Base-by-base conservation (phyloP, 495 filamentous ascomycete species). In the Rhizodiscina lignyota region DNA sequence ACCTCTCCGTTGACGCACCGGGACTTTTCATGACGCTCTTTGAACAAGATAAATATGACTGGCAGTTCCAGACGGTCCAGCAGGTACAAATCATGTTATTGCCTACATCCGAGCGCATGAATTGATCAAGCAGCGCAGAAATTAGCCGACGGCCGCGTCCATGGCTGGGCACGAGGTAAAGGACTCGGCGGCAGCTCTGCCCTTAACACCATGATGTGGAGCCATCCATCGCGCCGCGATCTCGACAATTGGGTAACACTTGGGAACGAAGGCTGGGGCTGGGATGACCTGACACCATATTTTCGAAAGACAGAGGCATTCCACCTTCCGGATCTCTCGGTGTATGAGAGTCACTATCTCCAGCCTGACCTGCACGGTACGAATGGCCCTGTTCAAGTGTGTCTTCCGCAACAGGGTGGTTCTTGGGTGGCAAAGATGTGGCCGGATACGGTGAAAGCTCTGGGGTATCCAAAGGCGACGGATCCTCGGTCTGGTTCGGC, bases 191-290 rank as follows among this genome's bases (percentile, higher is more conserved):
- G 30, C 30, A 18, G 30, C 17, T 10, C 10, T 18, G 17, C 17
- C 10, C 8, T 32, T 16, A 32, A 32, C 18, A 6, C 17, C 10
- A 10, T 10, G 17, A 11, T 32, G 10, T 6, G 6, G 6, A 16
- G 18, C 10, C 8, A 18, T 11, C 10, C 10, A 10, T 32, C 30
- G 8, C 6, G 8, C 10, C 10, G 8, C 8, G 30, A 32, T 18
- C 18, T 11, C 10, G 30, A 32, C 18, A 18, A 11, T 18, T 32
- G 54, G 56, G 2, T 56, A 59, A 52, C 41, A 60, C 4, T 59
- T 50, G 30, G 58, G 58, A 1, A 31, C 51, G 18, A 62, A 59
- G 48, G 54, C 54, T 44, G 18, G 41, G 34, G 17, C 18, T 60
- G 36, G 59, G 57, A n/a, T 59, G 30, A 32, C 30, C 6, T 32